Conservation (phyloP, 1,284 basidiomycete genomes). For the Cutaneotrichosporon cutaneum region DNA sequence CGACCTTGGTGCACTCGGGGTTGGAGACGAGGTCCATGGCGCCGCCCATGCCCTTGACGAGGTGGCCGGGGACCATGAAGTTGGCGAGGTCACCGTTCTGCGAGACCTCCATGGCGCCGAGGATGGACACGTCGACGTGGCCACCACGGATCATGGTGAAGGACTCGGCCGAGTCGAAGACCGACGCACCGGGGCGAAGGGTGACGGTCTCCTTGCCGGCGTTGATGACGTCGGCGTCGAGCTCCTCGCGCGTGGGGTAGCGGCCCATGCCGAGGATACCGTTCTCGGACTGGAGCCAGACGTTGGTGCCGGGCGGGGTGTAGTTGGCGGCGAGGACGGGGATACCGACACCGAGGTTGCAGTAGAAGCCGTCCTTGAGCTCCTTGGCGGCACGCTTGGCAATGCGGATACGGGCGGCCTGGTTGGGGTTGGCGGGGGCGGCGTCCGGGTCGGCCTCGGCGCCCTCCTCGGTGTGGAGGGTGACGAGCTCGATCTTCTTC, state of each 20-base stretch:
- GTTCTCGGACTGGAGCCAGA: constrained; percentile 94
- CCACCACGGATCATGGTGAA: constrained; percentile 97
- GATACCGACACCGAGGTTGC: constrained; percentile 76
- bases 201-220: constrained; percentile 96
- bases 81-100: constrained; percentile 89
- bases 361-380: constrained; percentile 83
- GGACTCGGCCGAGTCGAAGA: constrained; percentile 64
- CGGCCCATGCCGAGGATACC: constrained; percentile 94
- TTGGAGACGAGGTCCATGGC: constrained; percentile 95
- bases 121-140: constrained; percentile 90
- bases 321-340: constrained; percentile 89
- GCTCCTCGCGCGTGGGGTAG: constrained; percentile 78
- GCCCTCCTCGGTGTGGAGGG: constrained; percentile 50
- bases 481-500: constrained; percentile 76
- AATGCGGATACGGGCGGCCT: constrained; percentile 65
- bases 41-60: constrained; percentile 88
- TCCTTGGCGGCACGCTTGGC: constrained; percentile 79
- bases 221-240: constrained; percentile 94
- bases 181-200: constrained; percentile 82
- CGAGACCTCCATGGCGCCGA: constrained; percentile 88
- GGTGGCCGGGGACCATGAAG: constrained; percentile 95
- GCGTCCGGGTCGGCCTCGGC: constrained; percentile 22
- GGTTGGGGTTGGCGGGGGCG: constrained; percentile 17
- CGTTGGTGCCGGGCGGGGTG: constrained; percentile 71
- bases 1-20: constrained; percentile 72